Conservation (phyloP, 2,329 filamentous ascomycete genomes). For the Fusarium coffeatum region DNA sequence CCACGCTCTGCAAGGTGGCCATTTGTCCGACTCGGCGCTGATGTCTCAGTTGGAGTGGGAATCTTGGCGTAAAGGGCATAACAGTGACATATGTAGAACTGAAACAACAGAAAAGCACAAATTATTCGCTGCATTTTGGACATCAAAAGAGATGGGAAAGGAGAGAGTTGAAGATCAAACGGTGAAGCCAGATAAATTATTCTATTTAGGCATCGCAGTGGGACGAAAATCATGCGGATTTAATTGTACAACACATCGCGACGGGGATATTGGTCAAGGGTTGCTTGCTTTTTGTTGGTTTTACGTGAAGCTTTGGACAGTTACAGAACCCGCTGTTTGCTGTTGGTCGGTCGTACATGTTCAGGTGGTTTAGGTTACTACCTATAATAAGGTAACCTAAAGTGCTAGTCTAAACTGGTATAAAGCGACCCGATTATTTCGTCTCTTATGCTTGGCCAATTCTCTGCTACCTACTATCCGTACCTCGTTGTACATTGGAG, state of each 20-base stretch:
- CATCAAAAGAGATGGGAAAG: background rate
- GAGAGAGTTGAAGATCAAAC: background rate
- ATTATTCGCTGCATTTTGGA: conserved; percentile 10
- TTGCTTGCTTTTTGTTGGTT: conserved; percentile 11
- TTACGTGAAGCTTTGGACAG: background rate
- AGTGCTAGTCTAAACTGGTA: no score
- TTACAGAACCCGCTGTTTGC: background rate
- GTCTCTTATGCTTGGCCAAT: no score
- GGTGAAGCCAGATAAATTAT: background rate
- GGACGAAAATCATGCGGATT: background rate
- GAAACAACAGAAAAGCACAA: conserved; percentile 15
- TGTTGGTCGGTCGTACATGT: background rate
- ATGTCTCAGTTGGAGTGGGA: conserved; percentile 23
- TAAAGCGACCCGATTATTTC: no score
- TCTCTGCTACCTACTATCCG: no score
- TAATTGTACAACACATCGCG: background rate
- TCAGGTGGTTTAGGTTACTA: no score
- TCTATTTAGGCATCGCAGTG: background rate
- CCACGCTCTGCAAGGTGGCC: background rate
- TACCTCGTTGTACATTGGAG: no score
- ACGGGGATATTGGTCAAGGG: background rate
- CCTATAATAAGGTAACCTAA: no score
- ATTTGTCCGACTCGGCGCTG: background rate
- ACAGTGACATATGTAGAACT: conserved; percentile 7
- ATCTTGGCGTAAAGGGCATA: background rate